A percentile compares a stretch with the other conserved stretches of the same genome.
Conservation (phyloP, 768 basidiomycete genomes). For the Lactifluus hygrophoroides region DNA sequence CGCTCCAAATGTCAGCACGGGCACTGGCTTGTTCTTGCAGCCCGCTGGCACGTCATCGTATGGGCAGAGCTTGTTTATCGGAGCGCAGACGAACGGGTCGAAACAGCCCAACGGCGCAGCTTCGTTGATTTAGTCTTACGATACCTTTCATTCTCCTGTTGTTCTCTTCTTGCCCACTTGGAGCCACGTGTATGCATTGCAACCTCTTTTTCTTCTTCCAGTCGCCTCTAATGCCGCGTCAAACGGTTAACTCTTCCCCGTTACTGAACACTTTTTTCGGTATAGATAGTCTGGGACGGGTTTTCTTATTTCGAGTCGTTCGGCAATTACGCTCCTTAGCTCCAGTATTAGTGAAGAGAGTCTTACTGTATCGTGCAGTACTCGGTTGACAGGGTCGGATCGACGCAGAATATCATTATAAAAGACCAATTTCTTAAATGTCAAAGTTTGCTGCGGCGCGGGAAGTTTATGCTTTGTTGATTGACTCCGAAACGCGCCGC, state of each 20-base stretch:
- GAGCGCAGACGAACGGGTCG: slow-evolving; percentile 19
- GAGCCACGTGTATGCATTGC: neutral
- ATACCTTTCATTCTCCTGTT: neutral
- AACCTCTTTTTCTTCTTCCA: neutral
- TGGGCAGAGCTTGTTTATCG: slow-evolving; percentile 18
- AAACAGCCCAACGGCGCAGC: slow-evolving; percentile 33
- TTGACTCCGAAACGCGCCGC: neutral
- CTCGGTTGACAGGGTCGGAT: too few relatives aligned
- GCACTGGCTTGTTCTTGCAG: slow-evolving; percentile 18
- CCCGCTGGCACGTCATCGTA: slow-evolving; percentile 19
- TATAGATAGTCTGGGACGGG: neutral
- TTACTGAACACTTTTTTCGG: neutral
- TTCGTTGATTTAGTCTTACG: slow-evolving; percentile 39
- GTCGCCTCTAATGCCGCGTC: neutral
- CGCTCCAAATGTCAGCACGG: neutral
- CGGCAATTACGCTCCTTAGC: neutral
- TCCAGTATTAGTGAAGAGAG: neutral
- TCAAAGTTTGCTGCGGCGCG: neutral
- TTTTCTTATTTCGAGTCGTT: neutral
- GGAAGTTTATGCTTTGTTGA: slow-evolving; percentile 2
- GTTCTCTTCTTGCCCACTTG: neutral
- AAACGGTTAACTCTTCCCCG: neutral
- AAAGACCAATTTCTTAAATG: neutral
- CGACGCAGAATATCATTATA: neutral
- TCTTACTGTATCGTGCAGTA: too few relatives aligned